Conservation (phyloP, 2,329 filamentous ascomycete species). For the Bimuria novae-zelandiae region DNA sequence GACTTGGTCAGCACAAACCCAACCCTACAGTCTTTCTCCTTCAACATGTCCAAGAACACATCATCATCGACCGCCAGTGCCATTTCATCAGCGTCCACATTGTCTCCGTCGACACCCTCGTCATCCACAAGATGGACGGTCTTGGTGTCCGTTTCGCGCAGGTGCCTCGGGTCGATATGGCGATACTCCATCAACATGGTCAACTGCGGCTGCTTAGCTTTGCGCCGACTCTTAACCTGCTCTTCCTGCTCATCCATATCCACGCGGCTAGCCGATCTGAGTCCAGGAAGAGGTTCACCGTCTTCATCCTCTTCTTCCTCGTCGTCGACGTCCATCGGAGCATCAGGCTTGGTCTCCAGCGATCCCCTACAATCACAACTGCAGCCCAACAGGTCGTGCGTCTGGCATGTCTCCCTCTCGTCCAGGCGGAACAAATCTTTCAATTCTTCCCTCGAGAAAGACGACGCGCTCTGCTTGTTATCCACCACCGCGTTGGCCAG, state of each 20-base stretch:
- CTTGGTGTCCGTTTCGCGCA: constrained; percentile 21
- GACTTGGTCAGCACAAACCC: constrained; percentile 57
- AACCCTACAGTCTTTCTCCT: constrained; percentile 51
- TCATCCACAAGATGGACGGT: constrained; percentile 34
- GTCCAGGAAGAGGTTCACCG: constrained; percentile 29
- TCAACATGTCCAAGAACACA: constrained; percentile 54
- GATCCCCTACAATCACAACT: constrained; percentile 61
- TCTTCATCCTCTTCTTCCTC: constrained; percentile 35
- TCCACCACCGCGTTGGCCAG: constrained; percentile 74
- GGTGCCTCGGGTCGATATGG: constrained; percentile 53
- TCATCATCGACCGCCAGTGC: constrained; percentile 55
- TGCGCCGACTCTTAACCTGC: constrained; percentile 42
- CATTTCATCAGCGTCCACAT: constrained; percentile 41
- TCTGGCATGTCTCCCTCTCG: constrained; percentile 64
- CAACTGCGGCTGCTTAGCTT: constrained; percentile 50
- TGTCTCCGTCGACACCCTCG: constrained; percentile 46
- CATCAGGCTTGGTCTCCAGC: constrained; percentile 18
- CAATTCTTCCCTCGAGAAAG: constrained; percentile 69
- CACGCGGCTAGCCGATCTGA: constrained; percentile 49
- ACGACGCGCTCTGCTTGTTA: constrained; percentile 62
- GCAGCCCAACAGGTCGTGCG: constrained; percentile 70
- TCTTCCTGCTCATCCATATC: constrained; percentile 54
- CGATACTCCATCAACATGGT: constrained; percentile 59
- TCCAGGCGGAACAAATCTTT: constrained; percentile 70
- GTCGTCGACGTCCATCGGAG: constrained; percentile 19